A percentile compares a stretch with the other conserved stretches of the same genome.
phyloP scores from a whole-genome alignment of 164 flowering plant genomes.

The Vitis cinerea region DNA sequence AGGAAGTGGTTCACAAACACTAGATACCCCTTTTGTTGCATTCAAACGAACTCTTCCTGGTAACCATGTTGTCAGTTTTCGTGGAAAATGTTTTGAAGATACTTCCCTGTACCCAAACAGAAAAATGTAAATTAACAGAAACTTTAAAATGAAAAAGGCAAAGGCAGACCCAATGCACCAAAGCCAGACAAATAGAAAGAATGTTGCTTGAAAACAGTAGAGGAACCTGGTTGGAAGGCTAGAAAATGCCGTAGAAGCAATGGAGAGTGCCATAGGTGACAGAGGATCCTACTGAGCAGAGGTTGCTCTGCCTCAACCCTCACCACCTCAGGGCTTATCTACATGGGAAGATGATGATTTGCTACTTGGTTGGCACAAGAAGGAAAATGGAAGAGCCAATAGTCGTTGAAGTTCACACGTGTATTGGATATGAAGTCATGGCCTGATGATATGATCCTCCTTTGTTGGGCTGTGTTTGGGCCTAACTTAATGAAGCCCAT shows the following conservation, averaged over 20 bases:
- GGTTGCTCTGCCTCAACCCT: not conserved
- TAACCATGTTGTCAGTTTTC: constrained; percentile 10
- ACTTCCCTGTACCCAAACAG: constrained; percentile 30
- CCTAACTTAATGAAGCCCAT: not conserved
- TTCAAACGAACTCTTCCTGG: constrained; percentile 18
- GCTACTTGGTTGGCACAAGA: not conserved
- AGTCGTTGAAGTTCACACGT: constrained; percentile 9
- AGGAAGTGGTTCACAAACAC: constrained; percentile 80
- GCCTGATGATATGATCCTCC: not conserved
- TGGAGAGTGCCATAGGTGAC: constrained; percentile 49
- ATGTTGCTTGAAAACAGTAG: not conserved
- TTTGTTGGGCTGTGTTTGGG: not conserved
- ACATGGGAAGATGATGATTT: too few species aligned
- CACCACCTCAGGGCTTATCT: constrained; percentile 5
- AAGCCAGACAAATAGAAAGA: too few species aligned
- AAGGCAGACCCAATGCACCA: too few species aligned
- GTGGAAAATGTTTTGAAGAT: constrained; percentile 14
- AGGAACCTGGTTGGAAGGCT: constrained; percentile 38
- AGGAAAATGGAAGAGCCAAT: not conserved
- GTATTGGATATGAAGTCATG: not conserved
- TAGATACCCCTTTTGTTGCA: constrained; percentile 77
- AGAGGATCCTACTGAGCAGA: not conserved
- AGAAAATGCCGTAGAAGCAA: constrained; percentile 55
- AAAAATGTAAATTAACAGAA: not conserved
- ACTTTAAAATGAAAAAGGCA: not conserved